A percentile compares a stretch with the other conserved stretches of the same genome.
Conservation (phyloP, 2,329 filamentous ascomycete species). For the Apiospora hydei region DNA sequence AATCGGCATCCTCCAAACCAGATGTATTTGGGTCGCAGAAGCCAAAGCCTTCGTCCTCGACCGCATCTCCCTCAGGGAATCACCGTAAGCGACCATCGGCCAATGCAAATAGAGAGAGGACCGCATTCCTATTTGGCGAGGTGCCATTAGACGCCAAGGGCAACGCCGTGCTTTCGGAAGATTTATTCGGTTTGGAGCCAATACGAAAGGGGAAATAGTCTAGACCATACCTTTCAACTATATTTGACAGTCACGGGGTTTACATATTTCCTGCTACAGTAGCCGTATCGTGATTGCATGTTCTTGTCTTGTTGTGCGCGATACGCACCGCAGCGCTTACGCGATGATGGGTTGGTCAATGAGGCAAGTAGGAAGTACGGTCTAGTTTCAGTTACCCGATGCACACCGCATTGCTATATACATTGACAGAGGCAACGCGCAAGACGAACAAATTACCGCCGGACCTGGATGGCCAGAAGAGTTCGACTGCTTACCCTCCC, state of each 20-base stretch:
- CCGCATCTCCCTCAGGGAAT: constrained; percentile 30
- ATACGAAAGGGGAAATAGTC: constrained; percentile 44
- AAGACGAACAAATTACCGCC: neutral
- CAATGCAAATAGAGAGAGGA: constrained; percentile 59
- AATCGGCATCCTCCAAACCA: constrained; percentile 37
- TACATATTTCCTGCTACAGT: no score
- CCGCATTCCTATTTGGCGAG: constrained; percentile 68
- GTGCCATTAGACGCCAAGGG: constrained; percentile 47
- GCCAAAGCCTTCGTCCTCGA: constrained; percentile 39
- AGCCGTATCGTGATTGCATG: neutral
- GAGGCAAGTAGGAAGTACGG: neutral
- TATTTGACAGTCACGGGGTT: neutral
- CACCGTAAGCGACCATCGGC: constrained; percentile 51
- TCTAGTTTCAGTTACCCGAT: neutral
- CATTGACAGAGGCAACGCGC: no score
- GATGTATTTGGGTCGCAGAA: constrained; percentile 15
- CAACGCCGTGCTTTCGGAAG: constrained; percentile 49
- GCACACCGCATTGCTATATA: neutral
- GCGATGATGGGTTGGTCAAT: neutral
- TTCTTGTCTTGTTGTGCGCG: neutral
- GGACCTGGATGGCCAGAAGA: neutral
- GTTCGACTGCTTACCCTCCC: neutral
- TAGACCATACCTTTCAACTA: neutral
- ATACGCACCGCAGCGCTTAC: neutral
- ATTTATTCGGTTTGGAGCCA: constrained; percentile 64